Evolutionary conservation across 2,329 filamentous ascomycete species (phyloP).

Genomic region (Metarhizium brunneum): DNA sequence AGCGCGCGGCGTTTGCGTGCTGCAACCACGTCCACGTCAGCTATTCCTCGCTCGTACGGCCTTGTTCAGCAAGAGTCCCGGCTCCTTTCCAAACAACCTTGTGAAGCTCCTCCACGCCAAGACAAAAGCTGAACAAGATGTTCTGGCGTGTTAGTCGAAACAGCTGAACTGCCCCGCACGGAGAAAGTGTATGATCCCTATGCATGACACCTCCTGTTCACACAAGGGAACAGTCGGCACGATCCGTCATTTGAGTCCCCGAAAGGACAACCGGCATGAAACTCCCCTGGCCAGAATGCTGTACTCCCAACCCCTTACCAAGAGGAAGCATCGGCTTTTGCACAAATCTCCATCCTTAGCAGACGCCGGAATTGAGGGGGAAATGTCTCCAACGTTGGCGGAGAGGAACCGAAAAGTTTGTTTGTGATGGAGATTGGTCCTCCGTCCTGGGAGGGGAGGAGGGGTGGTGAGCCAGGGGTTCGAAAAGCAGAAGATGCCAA

Average conservation of each 20-base stretch:
- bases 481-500: not conserved
- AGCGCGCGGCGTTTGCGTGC: not conserved
- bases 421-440: not conserved
- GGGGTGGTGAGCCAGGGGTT: not conserved
- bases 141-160: not conserved
- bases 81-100: slow-evolving; percentile 10
- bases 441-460: not conserved
- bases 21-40: not conserved
- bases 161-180: not conserved
- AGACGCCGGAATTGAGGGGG: not conserved
- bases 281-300: not conserved
- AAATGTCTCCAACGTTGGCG: not conserved
- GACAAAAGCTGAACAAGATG: slow-evolving; percentile 7
- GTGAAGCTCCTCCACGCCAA: slow-evolving; percentile 8
- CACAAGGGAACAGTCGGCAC: too few relatives aligned
- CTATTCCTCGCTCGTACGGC: not conserved
- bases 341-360: not conserved
- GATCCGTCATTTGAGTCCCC: not conserved
- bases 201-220: not conserved
- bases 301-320: not conserved
- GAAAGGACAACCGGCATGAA: not conserved
- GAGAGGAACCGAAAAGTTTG: not conserved
- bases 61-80: not conserved
- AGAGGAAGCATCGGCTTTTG: not conserved
- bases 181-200: not conserved